Percentiles rank a stretch among this genome's conserved stretches.
Conservation (phyloP, 2,329 filamentous ascomycete genomes). For the Mollisia scopiformis region DNA sequence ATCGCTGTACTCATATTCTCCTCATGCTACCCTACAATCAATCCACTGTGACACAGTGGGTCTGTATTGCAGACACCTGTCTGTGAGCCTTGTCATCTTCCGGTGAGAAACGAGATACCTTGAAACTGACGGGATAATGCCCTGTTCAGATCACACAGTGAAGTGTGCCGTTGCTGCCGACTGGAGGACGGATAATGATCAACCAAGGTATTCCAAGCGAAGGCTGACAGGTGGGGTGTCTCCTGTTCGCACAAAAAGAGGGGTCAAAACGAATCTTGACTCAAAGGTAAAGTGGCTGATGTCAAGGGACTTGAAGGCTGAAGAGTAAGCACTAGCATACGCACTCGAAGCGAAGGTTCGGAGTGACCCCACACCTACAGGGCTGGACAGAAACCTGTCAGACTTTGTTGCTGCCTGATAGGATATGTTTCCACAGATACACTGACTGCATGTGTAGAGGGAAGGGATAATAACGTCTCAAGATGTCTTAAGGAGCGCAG, state of each 20-base stretch:
- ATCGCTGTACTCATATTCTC: too few relatives aligned
- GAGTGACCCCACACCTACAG: constrained; percentile 19
- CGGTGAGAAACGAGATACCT: background rate
- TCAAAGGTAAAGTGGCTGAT: constrained; percentile 22
- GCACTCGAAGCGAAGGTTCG: constrained; percentile 15
- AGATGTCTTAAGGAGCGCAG: background rate
- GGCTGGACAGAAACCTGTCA: constrained; percentile 16
- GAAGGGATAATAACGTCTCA: too few relatives aligned
- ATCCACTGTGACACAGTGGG: too few relatives aligned
- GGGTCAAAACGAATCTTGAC: constrained; percentile 15
- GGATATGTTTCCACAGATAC: background rate
- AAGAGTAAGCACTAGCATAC: constrained; percentile 34
- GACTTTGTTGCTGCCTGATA: constrained; percentile 1
- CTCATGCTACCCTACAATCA: too few relatives aligned
- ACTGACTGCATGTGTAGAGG: too few relatives aligned
- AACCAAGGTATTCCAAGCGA: constrained; percentile 24
- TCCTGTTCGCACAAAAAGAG: constrained; percentile 12
- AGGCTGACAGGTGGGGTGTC: constrained; percentile 26
- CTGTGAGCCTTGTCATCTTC: too few relatives aligned
- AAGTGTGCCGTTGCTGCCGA: background rate
- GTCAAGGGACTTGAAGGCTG: constrained; percentile 26
- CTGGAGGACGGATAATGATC: background rate
- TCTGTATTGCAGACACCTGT: too few relatives aligned
- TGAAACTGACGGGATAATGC: background rate
- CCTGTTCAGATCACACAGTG: background rate